These are phyloP conservation scores for Mangifera indica DNA, from an alignment of 345 rosid genomes.

Conservation along the genomic window DNA sequence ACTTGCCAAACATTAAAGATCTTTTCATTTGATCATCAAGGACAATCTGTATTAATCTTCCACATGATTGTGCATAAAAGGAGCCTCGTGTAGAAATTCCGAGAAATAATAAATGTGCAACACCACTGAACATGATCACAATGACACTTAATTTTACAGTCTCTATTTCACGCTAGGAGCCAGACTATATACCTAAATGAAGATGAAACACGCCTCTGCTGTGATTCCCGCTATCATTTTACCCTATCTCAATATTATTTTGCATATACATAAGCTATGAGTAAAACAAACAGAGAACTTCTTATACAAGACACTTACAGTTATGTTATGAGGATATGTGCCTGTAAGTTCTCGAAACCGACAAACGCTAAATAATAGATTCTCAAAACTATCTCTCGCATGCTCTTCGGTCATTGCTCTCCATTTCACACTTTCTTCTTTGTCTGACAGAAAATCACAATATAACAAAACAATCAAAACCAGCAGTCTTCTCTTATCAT, in stretches of 20 bases:
- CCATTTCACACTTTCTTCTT: constrained; percentile 61
- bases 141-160: not conserved
- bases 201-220: not conserved
- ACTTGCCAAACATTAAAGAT: not conserved
- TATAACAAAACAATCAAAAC: constrained; percentile 1
- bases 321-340: constrained; percentile 76
- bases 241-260: constrained; percentile 1
- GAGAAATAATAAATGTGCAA: not conserved
- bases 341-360: constrained; percentile 96
- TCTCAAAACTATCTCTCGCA: constrained; percentile 98
- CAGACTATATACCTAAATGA: not conserved
- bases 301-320: constrained; percentile 50
- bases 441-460: constrained; percentile 47
- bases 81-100: not conserved
- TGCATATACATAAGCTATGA: not conserved
- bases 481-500: not conserved
- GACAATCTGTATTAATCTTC: not conserved
- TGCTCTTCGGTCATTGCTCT: constrained; percentile 94
- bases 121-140: not conserved
- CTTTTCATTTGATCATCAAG: not conserved
- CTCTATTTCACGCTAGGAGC: not conserved
- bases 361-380: constrained; percentile 87
- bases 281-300: constrained; percentile 6
- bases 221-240: not conserved
- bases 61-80: not conserved